Evolutionary conservation across 129 eudicot species (phyloP).

Genomic region (Ambrosia trifida): DNA sequence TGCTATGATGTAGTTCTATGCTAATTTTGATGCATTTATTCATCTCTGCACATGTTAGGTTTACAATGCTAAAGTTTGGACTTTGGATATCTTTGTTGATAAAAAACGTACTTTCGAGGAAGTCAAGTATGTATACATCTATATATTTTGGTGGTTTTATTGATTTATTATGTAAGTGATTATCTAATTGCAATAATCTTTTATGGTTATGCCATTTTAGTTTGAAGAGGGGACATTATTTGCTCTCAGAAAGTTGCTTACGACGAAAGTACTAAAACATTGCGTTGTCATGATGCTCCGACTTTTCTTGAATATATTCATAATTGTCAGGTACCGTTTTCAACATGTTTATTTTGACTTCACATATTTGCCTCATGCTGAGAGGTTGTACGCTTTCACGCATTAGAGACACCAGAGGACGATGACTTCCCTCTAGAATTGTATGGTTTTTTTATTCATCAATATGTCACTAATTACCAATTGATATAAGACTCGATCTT

Average conservation of each 20-base stretch:
- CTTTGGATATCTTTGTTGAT: too few relatives aligned
- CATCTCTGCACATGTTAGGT: too few relatives aligned
- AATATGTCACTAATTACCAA: neutral
- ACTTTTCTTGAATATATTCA: constrained; percentile 70
- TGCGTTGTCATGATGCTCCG: constrained; percentile 67
- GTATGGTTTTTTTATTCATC: too few relatives aligned
- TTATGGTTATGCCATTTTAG: constrained; percentile 33
- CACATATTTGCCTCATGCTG: neutral
- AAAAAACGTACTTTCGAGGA: constrained; percentile 49
- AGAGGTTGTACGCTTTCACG: constrained; percentile 64
- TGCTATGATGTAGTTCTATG: too few relatives aligned
- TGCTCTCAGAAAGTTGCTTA: constrained; percentile 69
- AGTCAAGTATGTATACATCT: constrained; percentile 51
- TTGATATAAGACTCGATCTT: neutral
- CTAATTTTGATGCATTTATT: too few relatives aligned
- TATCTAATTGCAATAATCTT: neutral
- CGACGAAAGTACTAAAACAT: constrained; percentile 40
- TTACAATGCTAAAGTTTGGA: too few relatives aligned
- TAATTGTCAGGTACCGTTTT: constrained; percentile 72
- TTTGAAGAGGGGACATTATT: constrained; percentile 93
- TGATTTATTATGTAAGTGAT: neutral
- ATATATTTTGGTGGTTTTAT: neutral
- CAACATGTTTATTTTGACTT: neutral
- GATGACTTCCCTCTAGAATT: constrained; percentile 64
- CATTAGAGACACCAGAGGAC: constrained; percentile 70